Percentiles rank a stretch among this genome's conserved stretches.
These are phyloP conservation scores for Epichloe scottii DNA, from an alignment of 2,329 filamentous ascomycete genomes.

Conservation along the genomic window DNA sequence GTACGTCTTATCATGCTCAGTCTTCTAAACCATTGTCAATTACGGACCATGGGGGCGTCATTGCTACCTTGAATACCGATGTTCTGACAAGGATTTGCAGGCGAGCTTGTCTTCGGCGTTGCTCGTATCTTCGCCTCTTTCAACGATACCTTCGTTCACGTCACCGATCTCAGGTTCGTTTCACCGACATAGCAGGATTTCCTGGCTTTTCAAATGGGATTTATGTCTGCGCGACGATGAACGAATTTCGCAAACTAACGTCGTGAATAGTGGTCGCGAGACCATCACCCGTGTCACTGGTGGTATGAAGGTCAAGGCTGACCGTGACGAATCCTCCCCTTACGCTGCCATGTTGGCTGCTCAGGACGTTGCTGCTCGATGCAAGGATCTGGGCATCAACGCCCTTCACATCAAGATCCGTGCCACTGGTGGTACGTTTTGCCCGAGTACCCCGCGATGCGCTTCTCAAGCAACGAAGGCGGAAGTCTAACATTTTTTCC, in stretches of 20 bases:
- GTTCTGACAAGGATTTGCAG: slow-evolving; percentile 30
- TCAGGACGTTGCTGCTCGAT: slow-evolving; percentile 88
- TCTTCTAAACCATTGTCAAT: background rate
- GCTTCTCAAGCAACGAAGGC: background rate
- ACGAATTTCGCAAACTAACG: slow-evolving; percentile 2
- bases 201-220: background rate
- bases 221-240: background rate
- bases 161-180: slow-evolving; percentile 91
- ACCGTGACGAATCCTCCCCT: slow-evolving; percentile 98
- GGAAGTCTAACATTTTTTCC: background rate
- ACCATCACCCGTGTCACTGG: slow-evolving; percentile 99
- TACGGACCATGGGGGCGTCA: background rate
- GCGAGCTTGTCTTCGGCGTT: slow-evolving; percentile 96
- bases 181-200: slow-evolving; percentile 4
- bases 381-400: slow-evolving; percentile 62
- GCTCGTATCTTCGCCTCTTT: slow-evolving; percentile 92
- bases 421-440: slow-evolving; percentile 78
- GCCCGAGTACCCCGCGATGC: background rate
- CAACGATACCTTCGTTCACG: slow-evolving; percentile 93
- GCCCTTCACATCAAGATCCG: slow-evolving; percentile 99
- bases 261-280: slow-evolving; percentile 76
- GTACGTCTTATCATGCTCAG: slow-evolving; percentile 32
- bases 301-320: slow-evolving; percentile 99
- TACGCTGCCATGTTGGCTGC: slow-evolving; percentile 99
- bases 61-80: background rate